A percentile compares a stretch with the other conserved stretches of the same genome.
Conservation (phyloP, 2,329 filamentous ascomycete species). For the Penicillium sp. region DNA sequence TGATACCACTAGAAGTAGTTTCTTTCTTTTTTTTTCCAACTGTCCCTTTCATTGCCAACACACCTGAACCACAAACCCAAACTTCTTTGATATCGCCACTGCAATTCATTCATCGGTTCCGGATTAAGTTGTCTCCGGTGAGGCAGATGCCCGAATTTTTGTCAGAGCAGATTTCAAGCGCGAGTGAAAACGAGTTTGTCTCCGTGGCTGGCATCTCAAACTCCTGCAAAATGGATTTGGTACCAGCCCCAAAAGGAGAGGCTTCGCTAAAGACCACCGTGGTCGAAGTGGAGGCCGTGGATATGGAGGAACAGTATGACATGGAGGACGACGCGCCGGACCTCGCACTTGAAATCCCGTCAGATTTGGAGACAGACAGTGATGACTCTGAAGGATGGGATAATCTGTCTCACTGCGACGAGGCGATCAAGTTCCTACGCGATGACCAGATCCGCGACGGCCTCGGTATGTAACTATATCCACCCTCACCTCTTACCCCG, state of each 20-base stretch:
- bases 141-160: slow-evolving; percentile 24
- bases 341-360: slow-evolving; percentile 27
- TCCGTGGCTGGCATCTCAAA: slow-evolving; percentile 28
- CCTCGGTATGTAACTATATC: slow-evolving; percentile 37
- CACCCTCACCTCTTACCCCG: slow-evolving; percentile 12
- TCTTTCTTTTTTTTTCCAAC: not conserved
- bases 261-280: slow-evolving; percentile 29
- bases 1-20: slow-evolving; percentile 27
- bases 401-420: slow-evolving; percentile 56
- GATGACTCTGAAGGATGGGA: slow-evolving; percentile 47
- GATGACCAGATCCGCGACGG: slow-evolving; percentile 44
- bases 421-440: slow-evolving; percentile 51
- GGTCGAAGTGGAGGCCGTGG: slow-evolving; percentile 31
- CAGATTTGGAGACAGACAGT: slow-evolving; percentile 30
- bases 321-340: slow-evolving; percentile 21
- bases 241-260: slow-evolving; percentile 29
- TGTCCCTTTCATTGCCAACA: not conserved
- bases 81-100: slow-evolving; percentile 15
- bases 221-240: slow-evolving; percentile 33
- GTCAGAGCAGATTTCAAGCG: slow-evolving; percentile 12
- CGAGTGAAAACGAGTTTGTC: slow-evolving; percentile 19
- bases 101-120: slow-evolving; percentile 15
- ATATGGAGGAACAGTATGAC: slow-evolving; percentile 16
- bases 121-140: slow-evolving; percentile 27
- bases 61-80: not conserved